Evolutionary conservation across 2,329 filamentous ascomycete genomes (phyloP).

Genomic region (Rhynchosporium agropyri): DNA sequence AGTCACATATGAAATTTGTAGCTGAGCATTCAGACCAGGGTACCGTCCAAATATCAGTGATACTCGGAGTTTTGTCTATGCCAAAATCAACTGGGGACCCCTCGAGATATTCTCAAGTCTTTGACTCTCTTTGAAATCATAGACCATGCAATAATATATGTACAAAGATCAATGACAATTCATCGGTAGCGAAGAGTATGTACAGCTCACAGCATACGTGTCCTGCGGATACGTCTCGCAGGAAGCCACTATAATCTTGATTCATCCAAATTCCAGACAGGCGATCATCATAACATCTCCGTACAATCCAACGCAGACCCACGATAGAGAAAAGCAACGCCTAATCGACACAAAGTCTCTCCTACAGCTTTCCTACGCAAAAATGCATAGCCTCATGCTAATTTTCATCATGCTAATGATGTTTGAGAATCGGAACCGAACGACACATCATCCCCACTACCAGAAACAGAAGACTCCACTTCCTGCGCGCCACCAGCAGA

Average conservation of each 20-base stretch:
- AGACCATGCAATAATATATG: not conserved
- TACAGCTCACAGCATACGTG: not conserved
- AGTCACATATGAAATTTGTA: too few relatives aligned
- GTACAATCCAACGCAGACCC: conserved; percentile 1
- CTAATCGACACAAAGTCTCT: not conserved
- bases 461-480: not conserved
- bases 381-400: not conserved
- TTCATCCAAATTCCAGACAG: not conserved
- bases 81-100: not conserved
- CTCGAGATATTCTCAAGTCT: not conserved
- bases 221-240: conserved; percentile 2
- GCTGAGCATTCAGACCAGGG: too few relatives aligned
- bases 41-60: not conserved
- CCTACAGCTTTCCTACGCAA: not conserved
- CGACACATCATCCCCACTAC: not conserved
- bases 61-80: not conserved
- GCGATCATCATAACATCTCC: not conserved
- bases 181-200: not conserved
- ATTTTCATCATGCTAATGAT: not conserved
- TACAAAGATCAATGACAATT: not conserved
- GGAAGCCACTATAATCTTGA: not conserved
- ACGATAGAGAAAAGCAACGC: not conserved
- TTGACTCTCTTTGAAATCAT: not conserved
- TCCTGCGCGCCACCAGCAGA: not conserved
- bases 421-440: not conserved